These are phyloP conservation scores for Peronospora farinosa DNA, from an alignment of 352 stramenopile genomes.

Conservation along the genomic window DNA sequence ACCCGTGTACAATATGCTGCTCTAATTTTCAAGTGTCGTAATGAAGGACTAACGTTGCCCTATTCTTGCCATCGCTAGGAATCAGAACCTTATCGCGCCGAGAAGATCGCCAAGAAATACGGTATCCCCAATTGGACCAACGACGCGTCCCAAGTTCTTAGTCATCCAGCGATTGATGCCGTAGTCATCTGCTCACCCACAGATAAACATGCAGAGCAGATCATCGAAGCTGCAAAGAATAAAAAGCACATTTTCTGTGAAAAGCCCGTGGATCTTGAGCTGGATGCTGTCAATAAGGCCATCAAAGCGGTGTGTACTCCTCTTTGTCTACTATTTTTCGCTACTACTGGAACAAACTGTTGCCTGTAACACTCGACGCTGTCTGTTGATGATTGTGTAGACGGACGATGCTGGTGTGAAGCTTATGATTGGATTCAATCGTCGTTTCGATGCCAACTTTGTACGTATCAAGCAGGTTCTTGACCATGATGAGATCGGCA, in stretches of 20 bases:
- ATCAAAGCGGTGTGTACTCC: constrained; percentile 38
- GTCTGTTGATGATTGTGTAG: constrained; percentile 11
- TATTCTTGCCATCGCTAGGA: constrained; percentile 10
- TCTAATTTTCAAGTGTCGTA: background rate
- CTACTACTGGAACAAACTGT: background rate
- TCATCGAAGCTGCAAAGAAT: constrained; percentile 87
- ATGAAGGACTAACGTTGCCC: background rate
- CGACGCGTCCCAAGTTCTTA: constrained; percentile 88
- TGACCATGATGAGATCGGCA: constrained; percentile 81
- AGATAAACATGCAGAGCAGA: constrained; percentile 91
- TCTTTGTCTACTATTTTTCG: background rate
- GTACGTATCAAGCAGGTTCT: constrained; percentile 81
- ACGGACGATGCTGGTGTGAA: constrained; percentile 70
- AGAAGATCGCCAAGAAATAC: constrained; percentile 36
- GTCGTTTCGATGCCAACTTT: constrained; percentile 93
- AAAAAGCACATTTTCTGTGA: constrained; percentile 95
- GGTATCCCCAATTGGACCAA: constrained; percentile 59
- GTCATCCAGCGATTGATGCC: constrained; percentile 89
- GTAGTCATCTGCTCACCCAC: constrained; percentile 96
- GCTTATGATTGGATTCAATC: constrained; percentile 92
- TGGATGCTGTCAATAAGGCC: constrained; percentile 45
- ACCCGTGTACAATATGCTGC: constrained; percentile 13
- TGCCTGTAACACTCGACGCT: background rate
- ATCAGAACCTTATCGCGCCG: constrained; percentile 22
- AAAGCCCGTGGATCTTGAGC: constrained; percentile 92